phyloP scores from a whole-genome alignment of 2,329 filamentous ascomycete genomes.

The Alternaria gaisen region DNA sequence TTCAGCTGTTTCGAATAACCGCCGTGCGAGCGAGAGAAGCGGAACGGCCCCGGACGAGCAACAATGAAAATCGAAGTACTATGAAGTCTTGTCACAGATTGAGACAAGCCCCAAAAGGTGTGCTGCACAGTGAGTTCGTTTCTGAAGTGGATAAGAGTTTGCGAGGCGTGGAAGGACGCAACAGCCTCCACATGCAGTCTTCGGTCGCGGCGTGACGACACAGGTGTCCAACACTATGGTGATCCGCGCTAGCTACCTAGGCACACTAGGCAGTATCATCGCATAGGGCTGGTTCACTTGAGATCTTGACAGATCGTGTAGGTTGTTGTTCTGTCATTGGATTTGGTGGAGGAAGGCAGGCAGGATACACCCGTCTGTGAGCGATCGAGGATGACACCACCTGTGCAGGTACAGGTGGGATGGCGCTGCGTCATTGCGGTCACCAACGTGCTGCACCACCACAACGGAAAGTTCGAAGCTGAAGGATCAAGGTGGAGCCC shows the following conservation, averaged over 20 bases:
- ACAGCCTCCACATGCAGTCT: slow-evolving; percentile 1
- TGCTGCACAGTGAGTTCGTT: slow-evolving; percentile 3
- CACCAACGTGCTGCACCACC: not conserved
- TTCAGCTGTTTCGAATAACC: slow-evolving; percentile 23
- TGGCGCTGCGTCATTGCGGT: not conserved
- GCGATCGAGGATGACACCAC: not conserved
- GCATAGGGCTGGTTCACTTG: not conserved
- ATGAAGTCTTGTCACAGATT: slow-evolving; percentile 8
- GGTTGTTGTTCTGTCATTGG: not conserved
- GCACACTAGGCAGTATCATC: slow-evolving; percentile 22
- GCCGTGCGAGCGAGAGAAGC: slow-evolving; percentile 19
- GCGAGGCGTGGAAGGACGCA: slow-evolving; percentile 8
- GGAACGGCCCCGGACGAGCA: slow-evolving; percentile 17
- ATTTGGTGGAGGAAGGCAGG: not conserved
- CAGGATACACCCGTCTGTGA: not conserved
- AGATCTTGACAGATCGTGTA: not conserved
- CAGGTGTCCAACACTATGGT: not conserved
- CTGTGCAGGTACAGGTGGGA: not conserved
- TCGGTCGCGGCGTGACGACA: slow-evolving; percentile 2
- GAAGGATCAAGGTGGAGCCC: not conserved
- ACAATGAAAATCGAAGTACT: slow-evolving; percentile 3
- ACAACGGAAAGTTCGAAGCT: not conserved
- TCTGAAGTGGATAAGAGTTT: slow-evolving; percentile 6
- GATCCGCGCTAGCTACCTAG: slow-evolving; percentile 29
- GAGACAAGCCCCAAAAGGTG: slow-evolving; percentile 14